A percentile compares a stretch with the other conserved stretches of the same genome.
Evolutionary conservation across 2,329 filamentous ascomycete genomes (phyloP).

Genomic region (Colletotrichum sp.): DNA sequence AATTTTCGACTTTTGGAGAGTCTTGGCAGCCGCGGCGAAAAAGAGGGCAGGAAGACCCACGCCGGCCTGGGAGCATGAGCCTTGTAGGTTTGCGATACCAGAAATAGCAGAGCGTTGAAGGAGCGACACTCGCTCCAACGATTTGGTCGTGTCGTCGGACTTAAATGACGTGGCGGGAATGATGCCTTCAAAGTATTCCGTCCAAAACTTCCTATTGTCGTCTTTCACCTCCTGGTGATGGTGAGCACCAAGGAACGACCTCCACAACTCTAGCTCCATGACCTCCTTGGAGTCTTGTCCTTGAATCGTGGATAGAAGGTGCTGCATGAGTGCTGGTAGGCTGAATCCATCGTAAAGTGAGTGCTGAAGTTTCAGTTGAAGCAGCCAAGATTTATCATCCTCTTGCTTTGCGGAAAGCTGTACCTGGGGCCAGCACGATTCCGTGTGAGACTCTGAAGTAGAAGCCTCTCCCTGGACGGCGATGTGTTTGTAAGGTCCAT

Average conservation of each 20-base stretch:
- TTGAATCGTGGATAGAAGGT: background rate
- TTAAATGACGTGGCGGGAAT: constrained; percentile 9
- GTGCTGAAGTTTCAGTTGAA: constrained; percentile 76
- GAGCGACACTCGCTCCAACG: constrained; percentile 29
- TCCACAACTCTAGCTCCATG: background rate
- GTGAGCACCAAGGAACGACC: background rate
- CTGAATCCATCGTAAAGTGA: constrained; percentile 88
- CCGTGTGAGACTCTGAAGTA: background rate
- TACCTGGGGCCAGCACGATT: constrained; percentile 11
- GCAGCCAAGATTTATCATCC: constrained; percentile 24
- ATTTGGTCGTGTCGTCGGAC: constrained; percentile 22
- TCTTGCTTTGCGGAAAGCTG: background rate
- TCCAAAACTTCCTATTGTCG: background rate
- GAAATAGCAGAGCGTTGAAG: constrained; percentile 55
- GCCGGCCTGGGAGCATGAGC: constrained; percentile 41
- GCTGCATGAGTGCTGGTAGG: constrained; percentile 65
- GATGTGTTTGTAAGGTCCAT: constrained; percentile 24
- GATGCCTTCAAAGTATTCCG: constrained; percentile 30
- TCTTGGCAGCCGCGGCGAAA: constrained; percentile 71
- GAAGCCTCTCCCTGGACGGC: constrained; percentile 24
- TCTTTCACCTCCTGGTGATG: background rate
- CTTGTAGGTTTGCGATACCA: constrained; percentile 43
- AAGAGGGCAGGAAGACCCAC: constrained; percentile 77
- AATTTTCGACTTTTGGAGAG: background rate
- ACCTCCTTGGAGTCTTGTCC: background rate